Base-by-base conservation (phyloP, 495 filamentous ascomycete genomes). In the Hypoxylon lienhwacheense region DNA sequence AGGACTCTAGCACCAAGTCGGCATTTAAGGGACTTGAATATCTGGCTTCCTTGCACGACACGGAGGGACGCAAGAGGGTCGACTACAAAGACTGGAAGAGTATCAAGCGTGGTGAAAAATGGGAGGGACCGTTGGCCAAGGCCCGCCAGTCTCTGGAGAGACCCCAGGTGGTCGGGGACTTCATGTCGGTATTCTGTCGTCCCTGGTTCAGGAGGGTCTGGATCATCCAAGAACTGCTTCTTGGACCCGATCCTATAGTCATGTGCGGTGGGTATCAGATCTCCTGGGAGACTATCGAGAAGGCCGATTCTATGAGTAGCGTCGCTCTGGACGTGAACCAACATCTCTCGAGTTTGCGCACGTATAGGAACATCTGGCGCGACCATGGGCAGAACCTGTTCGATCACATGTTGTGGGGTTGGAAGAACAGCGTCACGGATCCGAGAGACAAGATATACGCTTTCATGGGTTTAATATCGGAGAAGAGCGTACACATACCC, bases 211-310 rank as follows among this genome's bases (percentile, higher is more conserved):
- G 7, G 20, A 16, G 40, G 15, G 40, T 44, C 7, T 47, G 43
- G 43, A 35, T 47, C 10, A 47, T 47, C 11, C 43, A 47, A 10
- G 43, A 47, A 8, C 29, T 47, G 16, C 16, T 32, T 15, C 43
- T 47, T 12, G 43, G 43, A 1, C 31, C 43, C n/a, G 31, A 47
- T 4, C 43, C 39, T 14, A n/a, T 47, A 4, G 17, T 47, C 15
- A 6, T 34, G 15, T 47, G 43, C 29, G 43, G 43, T 11, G 19
- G 29, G n/a, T 32, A 21, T 6, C 20, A 47, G 22, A 37, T 28
- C n/a, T 16, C 45, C 2, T 47, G 45, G 45, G 32, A 47, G 19
- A 47, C 11, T 5, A 4, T 47, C 10, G 43, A 47, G 43, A 47
- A 47, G 20, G 43, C 43, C 4, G 20, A 21, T 14, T n/a, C 10